A percentile compares a stretch with the other conserved stretches of the same genome.
Evolutionary conservation across 2,329 filamentous ascomycete species (phyloP).

Genomic region (Fusarium falciforme): DNA sequence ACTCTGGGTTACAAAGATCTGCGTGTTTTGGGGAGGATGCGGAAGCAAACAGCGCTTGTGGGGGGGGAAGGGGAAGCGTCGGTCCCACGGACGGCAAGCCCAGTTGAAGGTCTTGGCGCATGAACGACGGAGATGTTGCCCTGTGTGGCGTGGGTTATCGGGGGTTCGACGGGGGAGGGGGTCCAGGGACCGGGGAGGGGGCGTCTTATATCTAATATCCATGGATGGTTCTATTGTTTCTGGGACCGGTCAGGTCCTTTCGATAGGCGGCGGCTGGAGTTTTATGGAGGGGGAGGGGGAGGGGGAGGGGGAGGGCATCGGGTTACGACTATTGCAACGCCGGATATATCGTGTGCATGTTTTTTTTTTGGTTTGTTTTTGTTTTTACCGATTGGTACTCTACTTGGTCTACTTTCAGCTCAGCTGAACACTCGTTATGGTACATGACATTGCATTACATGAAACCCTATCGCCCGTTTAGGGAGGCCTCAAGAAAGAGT

Average conservation of each 20-base stretch:
- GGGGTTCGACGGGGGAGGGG: background rate
- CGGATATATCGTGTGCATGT: background rate
- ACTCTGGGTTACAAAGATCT: slow-evolving; percentile 28
- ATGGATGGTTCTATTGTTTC: background rate
- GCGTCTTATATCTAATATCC: slow-evolving; percentile 12
- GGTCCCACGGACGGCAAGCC: slow-evolving; percentile 9
- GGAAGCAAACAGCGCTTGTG: background rate
- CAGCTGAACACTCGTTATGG: background rate
- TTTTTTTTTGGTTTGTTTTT: background rate
- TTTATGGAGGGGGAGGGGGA: background rate
- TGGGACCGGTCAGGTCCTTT: background rate
- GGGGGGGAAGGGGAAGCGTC: slow-evolving; percentile 9
- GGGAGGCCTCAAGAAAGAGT: background rate
- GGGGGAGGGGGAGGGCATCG: background rate
- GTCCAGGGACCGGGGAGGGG: background rate
- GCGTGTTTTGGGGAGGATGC: slow-evolving; percentile 6
- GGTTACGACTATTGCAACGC: background rate
- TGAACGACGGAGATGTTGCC: slow-evolving; percentile 19
- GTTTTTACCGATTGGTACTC: background rate
- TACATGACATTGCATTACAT: background rate
- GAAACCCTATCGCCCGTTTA: background rate
- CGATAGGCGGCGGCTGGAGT: background rate
- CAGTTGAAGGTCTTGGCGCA: slow-evolving; percentile 36
- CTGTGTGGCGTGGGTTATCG: slow-evolving; percentile 19
- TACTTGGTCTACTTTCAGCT: background rate